These are phyloP conservation scores for Bretschneidera sinensis DNA, from an alignment of 345 rosid species.

Conservation along the genomic window DNA sequence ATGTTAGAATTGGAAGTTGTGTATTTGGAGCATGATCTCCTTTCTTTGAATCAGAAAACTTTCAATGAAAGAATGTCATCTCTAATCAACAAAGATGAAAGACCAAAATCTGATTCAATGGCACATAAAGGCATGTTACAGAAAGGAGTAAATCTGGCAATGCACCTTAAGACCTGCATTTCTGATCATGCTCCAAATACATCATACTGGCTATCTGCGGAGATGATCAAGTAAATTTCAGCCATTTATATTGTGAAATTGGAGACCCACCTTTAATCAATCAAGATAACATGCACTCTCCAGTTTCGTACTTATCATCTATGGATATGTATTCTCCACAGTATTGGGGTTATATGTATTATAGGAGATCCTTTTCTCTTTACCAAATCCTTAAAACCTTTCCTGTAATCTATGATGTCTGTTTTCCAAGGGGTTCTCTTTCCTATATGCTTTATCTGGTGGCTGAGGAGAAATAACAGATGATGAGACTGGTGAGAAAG, in stretches of 20 bases:
- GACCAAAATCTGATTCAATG: conserved; percentile 9
- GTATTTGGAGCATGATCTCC: conserved; percentile 71
- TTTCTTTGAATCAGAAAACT: conserved; percentile 53
- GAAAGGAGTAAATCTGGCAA: conserved; percentile 31
- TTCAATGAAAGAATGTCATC: conserved; percentile 32
- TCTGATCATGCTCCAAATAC: conserved; percentile 33
- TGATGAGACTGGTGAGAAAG: background rate
- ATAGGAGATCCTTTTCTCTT: conserved; percentile 36
- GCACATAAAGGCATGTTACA: conserved; percentile 9
- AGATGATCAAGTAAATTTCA: conserved; percentile 75
- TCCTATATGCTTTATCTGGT: too few species aligned
- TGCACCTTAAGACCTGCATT: conserved; percentile 36
- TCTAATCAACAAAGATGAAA: conserved; percentile 16
- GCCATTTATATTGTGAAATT: conserved; percentile 51
- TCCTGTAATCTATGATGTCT: too few species aligned
- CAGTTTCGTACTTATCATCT: conserved; percentile 39
- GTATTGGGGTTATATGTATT: conserved; percentile 31
- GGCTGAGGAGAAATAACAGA: too few species aligned
- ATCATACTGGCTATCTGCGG: conserved; percentile 71
- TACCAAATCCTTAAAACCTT: background rate
- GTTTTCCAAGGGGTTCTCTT: too few species aligned
- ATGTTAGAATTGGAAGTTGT: conserved; percentile 66
- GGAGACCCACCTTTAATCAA: conserved; percentile 52
- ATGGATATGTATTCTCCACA: conserved; percentile 19
- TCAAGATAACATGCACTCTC: conserved; percentile 32